A percentile compares a stretch with the other conserved stretches of the same genome.
phyloP scores from a whole-genome alignment of 257 asterid genomes.

The Solanum pennellii region DNA sequence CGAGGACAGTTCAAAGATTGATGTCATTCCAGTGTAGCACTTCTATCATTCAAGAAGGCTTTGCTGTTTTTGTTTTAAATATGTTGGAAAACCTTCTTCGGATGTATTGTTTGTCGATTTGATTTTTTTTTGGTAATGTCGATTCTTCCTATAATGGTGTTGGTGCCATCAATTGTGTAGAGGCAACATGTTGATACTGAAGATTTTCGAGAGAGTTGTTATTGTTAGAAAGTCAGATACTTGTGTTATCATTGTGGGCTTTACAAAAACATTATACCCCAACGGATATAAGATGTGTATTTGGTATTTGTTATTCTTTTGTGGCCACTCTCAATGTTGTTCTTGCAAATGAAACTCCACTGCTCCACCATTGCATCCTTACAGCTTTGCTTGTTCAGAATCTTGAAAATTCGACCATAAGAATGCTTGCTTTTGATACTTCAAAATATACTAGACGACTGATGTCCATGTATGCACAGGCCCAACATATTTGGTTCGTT shows the following conservation, averaged over 20 bases:
- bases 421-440: too few species aligned
- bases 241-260: background rate
- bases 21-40: conserved; percentile 68
- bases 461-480: background rate
- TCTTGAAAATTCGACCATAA: background rate
- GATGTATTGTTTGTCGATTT: background rate
- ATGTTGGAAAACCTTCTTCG: background rate
- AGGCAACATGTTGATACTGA: background rate
- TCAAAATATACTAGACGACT: too few species aligned
- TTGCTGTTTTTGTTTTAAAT: background rate
- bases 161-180: background rate
- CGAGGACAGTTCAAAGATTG: conserved; percentile 56
- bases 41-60: background rate
- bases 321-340: background rate
- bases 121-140: background rate
- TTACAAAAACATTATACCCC: background rate
- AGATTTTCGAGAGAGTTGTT: background rate
- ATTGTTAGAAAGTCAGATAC: background rate
- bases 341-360: background rate
- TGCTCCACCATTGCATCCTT: background rate
- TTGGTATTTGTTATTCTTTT: background rate
- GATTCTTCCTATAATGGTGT: background rate
- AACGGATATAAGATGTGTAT: background rate
- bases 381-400: background rate
- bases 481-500: background rate